Percentiles rank a stretch among this genome's conserved stretches.
Conservation (phyloP, 805 yeast species). For the Zygotorulaspora danielsina region DNA sequence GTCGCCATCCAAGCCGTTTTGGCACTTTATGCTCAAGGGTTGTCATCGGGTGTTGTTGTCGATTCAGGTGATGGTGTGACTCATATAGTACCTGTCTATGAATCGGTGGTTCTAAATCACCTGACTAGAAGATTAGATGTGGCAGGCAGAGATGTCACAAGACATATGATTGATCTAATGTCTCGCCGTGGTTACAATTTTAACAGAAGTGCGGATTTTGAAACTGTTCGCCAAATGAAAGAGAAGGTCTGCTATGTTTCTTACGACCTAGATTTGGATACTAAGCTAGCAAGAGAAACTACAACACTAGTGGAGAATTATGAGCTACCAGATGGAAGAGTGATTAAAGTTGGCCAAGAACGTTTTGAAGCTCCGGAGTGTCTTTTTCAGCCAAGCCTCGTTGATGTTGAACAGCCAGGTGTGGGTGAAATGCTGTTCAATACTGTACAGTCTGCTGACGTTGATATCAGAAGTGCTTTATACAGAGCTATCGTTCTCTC, state of each 20-base stretch:
- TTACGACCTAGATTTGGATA: conserved; percentile 86
- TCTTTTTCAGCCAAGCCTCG: conserved; percentile 90
- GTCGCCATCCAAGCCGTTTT: conserved; percentile 98
- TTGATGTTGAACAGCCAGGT: conserved; percentile 95
- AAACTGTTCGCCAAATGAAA: conserved; percentile 95
- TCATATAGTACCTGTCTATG: conserved; percentile 96
- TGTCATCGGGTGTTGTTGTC: conserved; percentile 94
- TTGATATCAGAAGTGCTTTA: conserved; percentile 83
- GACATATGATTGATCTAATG: conserved; percentile 83
- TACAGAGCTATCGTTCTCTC: conserved; percentile 90
- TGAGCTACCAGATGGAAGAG: conserved; percentile 95
- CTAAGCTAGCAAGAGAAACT: conserved; percentile 86
- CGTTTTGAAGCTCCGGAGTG: conserved; percentile 72
- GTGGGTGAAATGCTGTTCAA: conserved; percentile 89
- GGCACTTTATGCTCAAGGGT: conserved; percentile 94
- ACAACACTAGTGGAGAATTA: conserved; percentile 87
- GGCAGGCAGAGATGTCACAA: conserved; percentile 98
- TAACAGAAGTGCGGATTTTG: conserved; percentile 97
- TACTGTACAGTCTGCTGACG: conserved; percentile 91
- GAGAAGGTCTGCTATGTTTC: conserved; percentile 95
- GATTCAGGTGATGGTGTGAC: conserved; percentile 96
- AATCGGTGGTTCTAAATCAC: conserved; percentile 93
- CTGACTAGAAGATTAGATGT: conserved; percentile 88
- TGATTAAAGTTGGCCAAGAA: conserved; percentile 90
- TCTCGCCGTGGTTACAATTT: conserved; percentile 96